Conservation (phyloP, 2,329 filamentous ascomycete species). For the Fusarium hostae region DNA sequence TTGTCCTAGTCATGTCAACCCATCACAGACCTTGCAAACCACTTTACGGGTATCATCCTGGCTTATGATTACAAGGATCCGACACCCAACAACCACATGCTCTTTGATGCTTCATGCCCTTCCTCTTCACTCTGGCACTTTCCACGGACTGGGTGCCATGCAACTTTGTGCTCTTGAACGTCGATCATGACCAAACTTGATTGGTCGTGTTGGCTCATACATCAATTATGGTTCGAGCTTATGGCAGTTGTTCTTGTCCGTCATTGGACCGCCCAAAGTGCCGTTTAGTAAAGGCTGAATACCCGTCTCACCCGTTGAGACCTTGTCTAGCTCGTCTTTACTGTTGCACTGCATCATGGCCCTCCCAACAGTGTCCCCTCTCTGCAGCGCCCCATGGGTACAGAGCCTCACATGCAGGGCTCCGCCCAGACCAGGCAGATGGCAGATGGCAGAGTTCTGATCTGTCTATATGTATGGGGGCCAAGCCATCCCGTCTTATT, state of each 20-base stretch:
- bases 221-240: constrained; percentile 25
- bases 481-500: constrained; percentile 35
- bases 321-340: constrained; percentile 29
- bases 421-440: constrained; percentile 24
- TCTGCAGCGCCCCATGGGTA: constrained; percentile 31
- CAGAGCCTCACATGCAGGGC: constrained; percentile 44
- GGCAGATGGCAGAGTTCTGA: constrained; percentile 20
- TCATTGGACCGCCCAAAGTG: constrained; percentile 21
- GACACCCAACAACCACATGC: constrained; percentile 18
- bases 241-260: constrained; percentile 28
- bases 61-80: constrained; percentile 17
- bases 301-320: constrained; percentile 23
- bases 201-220: constrained; percentile 19
- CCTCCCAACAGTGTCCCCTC: constrained; percentile 33
- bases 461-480: constrained; percentile 43
- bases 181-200: constrained; percentile 30
- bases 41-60: constrained; percentile 8
- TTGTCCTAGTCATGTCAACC: constrained; percentile 25
- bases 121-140: constrained; percentile 9
- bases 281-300: constrained; percentile 18
- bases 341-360: constrained; percentile 37
- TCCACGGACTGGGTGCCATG: constrained; percentile 2
- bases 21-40: constrained; percentile 21
- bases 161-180: constrained; percentile 14
- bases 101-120: constrained; percentile 1